Evolutionary conservation across 2,329 filamentous ascomycete species (phyloP).

Genomic region (Basipetospora chlamydospora): DNA sequence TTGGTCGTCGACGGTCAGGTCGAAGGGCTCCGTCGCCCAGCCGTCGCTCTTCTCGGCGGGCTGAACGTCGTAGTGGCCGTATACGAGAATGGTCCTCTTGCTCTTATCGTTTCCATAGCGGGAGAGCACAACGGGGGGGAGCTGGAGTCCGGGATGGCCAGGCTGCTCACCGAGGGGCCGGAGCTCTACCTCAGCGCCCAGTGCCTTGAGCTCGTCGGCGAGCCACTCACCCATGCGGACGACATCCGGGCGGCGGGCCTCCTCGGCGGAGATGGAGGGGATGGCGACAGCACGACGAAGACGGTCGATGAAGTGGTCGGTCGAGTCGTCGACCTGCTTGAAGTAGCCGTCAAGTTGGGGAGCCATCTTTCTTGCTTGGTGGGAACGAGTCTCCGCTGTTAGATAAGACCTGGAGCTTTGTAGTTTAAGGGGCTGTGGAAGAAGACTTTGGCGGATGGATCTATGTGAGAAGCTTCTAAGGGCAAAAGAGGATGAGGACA

Average conservation of each 20-base stretch:
- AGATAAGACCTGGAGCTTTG: slow-evolving; percentile 26
- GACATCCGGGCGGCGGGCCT: slow-evolving; percentile 77
- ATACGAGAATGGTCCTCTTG: slow-evolving; percentile 91
- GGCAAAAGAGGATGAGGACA: neutral
- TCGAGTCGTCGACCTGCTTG: slow-evolving; percentile 72
- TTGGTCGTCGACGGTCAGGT: slow-evolving; percentile 73
- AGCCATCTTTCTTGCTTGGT: slow-evolving; percentile 66
- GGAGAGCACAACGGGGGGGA: slow-evolving; percentile 83
- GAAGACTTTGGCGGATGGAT: too few species aligned
- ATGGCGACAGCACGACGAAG: slow-evolving; percentile 89
- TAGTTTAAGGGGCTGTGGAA: too few species aligned
- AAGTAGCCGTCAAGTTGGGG: slow-evolving; percentile 86
- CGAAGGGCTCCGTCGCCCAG: slow-evolving; percentile 91
- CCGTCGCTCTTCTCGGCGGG: slow-evolving; percentile 86
- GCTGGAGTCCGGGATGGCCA: slow-evolving; percentile 74
- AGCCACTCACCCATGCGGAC: slow-evolving; percentile 94
- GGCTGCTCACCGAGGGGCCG: slow-evolving; percentile 83
- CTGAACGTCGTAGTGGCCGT: slow-evolving; percentile 98
- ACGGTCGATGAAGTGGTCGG: slow-evolving; percentile 74
- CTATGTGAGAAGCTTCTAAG: too few species aligned
- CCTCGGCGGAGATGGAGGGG: slow-evolving; percentile 86
- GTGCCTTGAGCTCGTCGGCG: slow-evolving; percentile 61
- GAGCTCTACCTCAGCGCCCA: slow-evolving; percentile 80
- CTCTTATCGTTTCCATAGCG: slow-evolving; percentile 84
- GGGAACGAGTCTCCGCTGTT: slow-evolving; percentile 34